Base-by-base conservation (phyloP, 345 rosid species). In the Lumnitzera littorea region DNA sequence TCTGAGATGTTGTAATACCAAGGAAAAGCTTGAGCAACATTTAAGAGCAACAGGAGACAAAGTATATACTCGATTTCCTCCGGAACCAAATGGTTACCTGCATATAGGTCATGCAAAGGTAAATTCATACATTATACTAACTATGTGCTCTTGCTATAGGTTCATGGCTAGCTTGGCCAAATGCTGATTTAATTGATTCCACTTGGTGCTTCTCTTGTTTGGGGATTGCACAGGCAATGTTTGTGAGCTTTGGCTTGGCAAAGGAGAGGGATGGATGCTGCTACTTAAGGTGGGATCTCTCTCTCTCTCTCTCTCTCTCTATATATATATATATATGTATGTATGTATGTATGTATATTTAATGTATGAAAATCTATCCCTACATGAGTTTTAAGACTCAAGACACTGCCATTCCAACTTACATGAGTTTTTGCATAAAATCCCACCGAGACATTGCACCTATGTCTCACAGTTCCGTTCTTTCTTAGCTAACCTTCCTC, bases 71-170 rank as follows among this genome's bases (percentile, higher is more conserved):
- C 91, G 96, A 56, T 95, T 91, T 50, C 97, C 96, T 11, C 99
- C 98, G 51, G 97, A 95, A 76, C 98, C 98, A 70, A 95, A 95
- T 85, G 99, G 99, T 29, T 91, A 91, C 80, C 82, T 91, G 27
- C 99, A 95, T 67, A 95, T 95, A 69, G 99, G 98, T 55, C 99
- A 91, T 81, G 98, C 99, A 24, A 95, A 91, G 91, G 99, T 91
- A 80, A 70, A 55, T 53, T 46, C 6, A 53, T 24, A 62, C 43
- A 41, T 5, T 64, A 36, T 36, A 36, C 9, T 5, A 20, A 20
- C 20, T 20, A 20, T 20, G 20, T 20, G 20, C 20, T 36, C 11
- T 36, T 4, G 9, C 36, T 36, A 36, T 36, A 27, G 31, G 31
- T 27, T 27, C 31, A 27, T 27, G 7, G 43, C 43, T 36, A 36